Conservation (phyloP, 202 grass and related monocot species). For the Digitaria exilis region DNA sequence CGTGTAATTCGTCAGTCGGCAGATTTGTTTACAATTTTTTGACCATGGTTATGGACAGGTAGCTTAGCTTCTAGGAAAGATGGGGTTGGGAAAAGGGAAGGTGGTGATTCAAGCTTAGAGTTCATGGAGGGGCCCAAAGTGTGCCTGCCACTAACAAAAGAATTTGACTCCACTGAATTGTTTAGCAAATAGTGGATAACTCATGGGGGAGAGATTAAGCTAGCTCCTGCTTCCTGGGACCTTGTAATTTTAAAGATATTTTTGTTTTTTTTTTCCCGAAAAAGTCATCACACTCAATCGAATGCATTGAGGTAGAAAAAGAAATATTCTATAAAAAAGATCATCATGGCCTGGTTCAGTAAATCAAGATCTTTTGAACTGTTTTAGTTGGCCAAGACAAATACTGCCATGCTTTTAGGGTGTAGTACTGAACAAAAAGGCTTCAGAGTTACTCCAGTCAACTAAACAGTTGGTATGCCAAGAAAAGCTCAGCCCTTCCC, state of each 20-base stretch:
- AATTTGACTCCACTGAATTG: slow-evolving; percentile 59
- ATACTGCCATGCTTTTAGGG: neutral
- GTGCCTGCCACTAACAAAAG: slow-evolving; percentile 77
- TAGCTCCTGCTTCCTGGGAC: slow-evolving; percentile 46
- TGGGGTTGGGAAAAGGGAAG: slow-evolving; percentile 45
- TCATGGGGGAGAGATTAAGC: slow-evolving; percentile 15
- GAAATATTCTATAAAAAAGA: neutral
- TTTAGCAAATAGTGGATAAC: slow-evolving; percentile 31
- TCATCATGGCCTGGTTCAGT: neutral
- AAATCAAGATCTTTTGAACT: neutral
- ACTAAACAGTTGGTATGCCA: neutral
- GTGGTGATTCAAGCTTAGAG: slow-evolving; percentile 43
- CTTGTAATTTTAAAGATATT: slow-evolving; percentile 18
- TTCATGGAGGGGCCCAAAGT: slow-evolving; percentile 53
- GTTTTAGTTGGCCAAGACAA: neutral
- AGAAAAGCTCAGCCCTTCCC: slow-evolving; percentile 8
- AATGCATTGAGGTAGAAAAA: neutral
- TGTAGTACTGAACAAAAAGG: neutral
- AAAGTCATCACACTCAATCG: neutral
- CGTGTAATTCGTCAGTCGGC: slow-evolving; percentile 5
- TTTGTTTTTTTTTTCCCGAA: neutral
- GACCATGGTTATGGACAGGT: slow-evolving; percentile 28
- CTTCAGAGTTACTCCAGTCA: neutral
- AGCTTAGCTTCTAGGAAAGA: slow-evolving; percentile 42
- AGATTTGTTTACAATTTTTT: slow-evolving; percentile 38